phyloP scores from a whole-genome alignment of 768 basidiomycete genomes.

The Boletus huronensis region DNA sequence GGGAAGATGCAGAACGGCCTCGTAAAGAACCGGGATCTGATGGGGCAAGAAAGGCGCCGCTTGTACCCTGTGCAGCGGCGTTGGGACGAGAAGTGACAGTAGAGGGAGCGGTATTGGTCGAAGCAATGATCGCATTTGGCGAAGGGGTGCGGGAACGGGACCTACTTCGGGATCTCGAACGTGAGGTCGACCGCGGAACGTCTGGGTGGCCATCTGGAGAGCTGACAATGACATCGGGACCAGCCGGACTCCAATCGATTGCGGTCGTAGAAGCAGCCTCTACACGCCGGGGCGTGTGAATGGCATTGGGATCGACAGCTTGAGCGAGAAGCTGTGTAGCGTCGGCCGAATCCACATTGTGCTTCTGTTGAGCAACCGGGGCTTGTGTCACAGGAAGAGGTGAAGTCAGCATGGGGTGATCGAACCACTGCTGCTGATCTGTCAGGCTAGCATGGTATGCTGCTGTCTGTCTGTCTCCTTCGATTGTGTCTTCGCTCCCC shows the following conservation, averaged over 20 bases:
- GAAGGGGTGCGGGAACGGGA: constrained; percentile 48
- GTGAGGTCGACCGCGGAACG: constrained; percentile 30
- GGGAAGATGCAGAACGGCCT: constrained; percentile 33
- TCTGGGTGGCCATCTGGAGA: constrained; percentile 34
- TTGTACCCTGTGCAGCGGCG: constrained; percentile 11
- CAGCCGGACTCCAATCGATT: constrained; percentile 5
- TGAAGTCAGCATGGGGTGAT: constrained; percentile 10
- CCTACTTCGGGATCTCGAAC: constrained; percentile 33
- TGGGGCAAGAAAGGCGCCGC: constrained; percentile 26
- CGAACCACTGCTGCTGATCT: constrained; percentile 12
- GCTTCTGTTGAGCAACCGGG: constrained; percentile 2
- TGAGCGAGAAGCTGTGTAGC: constrained; percentile 18
- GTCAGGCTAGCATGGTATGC: constrained; percentile 16
- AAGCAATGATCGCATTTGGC: constrained; percentile 27
- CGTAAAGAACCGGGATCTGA: constrained; percentile 18
- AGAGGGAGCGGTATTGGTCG: constrained; percentile 11
- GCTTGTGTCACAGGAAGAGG: constrained; percentile 1
- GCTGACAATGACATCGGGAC: constrained; percentile 35
- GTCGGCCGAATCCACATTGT: constrained; percentile 7
- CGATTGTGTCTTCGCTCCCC: constrained; percentile 18
- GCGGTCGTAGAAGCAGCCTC: constrained; percentile 16
- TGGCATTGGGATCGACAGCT: constrained; percentile 14
- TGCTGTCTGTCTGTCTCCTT: constrained; percentile 18
- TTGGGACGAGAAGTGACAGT: constrained; percentile 10
- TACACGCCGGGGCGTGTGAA: constrained; percentile 12